Percentiles rank a stretch among this genome's conserved stretches.
phyloP scores from a whole-genome alignment of 2,329 filamentous ascomycete species.

The Sporothrix schenckii region DNA sequence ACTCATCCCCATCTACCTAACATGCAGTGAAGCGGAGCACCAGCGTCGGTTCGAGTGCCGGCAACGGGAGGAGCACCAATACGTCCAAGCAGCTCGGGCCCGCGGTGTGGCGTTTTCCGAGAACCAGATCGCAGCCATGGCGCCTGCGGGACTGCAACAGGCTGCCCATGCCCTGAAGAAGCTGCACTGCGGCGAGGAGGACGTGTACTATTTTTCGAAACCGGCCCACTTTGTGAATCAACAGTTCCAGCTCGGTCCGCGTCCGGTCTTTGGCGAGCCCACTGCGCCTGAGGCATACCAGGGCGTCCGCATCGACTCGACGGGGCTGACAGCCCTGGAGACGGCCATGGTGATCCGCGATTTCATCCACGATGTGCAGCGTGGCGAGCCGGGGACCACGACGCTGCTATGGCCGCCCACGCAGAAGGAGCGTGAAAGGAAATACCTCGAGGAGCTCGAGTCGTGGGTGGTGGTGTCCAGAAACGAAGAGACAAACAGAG shows the following conservation, averaged over 20 bases:
- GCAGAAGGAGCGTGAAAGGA: not conserved
- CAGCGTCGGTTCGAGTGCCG: constrained; percentile 17
- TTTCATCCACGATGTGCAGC: constrained; percentile 26
- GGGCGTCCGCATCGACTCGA: constrained; percentile 25
- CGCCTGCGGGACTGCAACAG: not conserved
- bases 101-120: not conserved
- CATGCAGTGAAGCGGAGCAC: constrained; percentile 12
- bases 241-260: not conserved
- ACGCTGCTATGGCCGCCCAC: not conserved
- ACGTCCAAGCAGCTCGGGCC: not conserved
- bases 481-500: not conserved
- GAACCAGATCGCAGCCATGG: not conserved
- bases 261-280: no score
- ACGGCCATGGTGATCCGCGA: constrained; percentile 16
- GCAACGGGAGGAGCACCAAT: not conserved
- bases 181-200: not conserved
- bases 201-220: not conserved
- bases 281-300: not conserved
- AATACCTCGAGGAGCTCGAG: not conserved
- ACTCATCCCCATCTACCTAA: constrained; percentile 32
- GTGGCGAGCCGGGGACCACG: not conserved
- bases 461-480: not conserved
- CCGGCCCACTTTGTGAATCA: not conserved
- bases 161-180: not conserved
- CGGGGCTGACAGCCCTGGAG: not conserved